A percentile compares a stretch with the other conserved stretches of the same genome.
Conservation (phyloP, 192 early-diverging fungal genomes). For the Rhizophagus prolifer region DNA sequence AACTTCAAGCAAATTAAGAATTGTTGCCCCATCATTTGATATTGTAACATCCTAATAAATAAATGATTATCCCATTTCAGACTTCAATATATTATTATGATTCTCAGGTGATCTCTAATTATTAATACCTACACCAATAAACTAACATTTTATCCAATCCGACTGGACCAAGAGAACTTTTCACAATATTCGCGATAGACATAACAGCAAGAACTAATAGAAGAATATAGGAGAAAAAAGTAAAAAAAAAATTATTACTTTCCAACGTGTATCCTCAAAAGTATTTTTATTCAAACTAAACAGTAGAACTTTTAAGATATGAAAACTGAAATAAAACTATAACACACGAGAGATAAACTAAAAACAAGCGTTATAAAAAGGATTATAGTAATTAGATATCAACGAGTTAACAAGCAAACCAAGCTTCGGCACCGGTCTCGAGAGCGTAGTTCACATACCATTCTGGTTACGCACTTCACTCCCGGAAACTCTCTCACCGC, state of each 20-base stretch:
- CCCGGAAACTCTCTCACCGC: slow-evolving; percentile 87
- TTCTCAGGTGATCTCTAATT: no score
- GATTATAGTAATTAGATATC: background rate
- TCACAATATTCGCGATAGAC: slow-evolving; percentile 98
- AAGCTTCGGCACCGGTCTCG: no score
- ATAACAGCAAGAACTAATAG: slow-evolving; percentile 86
- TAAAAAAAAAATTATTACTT: background rate
- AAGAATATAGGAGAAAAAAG: slow-evolving; percentile 24
- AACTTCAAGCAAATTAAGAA: slow-evolving; percentile 94
- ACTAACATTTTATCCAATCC: slow-evolving; percentile 99
- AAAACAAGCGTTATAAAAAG: background rate
- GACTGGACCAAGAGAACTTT: slow-evolving; percentile 97
- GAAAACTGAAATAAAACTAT: slow-evolving; percentile 1
- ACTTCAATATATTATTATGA: background rate
- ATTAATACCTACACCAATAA: slow-evolving; percentile 77
- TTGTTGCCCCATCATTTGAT: slow-evolving; percentile 99
- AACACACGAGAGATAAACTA: background rate
- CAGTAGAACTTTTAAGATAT: background rate
- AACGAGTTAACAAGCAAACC: no score
- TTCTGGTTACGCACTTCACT: slow-evolving; percentile 91
- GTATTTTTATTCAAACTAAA: background rate
- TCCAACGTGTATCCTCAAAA: background rate
- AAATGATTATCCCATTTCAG: slow-evolving; percentile 12
- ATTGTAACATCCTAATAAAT: slow-evolving; percentile 89
- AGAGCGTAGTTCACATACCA: slow-evolving; percentile 58